Percentiles rank a stretch among this genome's conserved stretches.
Evolutionary conservation across 768 basidiomycete genomes (phyloP).

Genomic region (Cystobasidium onofrii): DNA sequence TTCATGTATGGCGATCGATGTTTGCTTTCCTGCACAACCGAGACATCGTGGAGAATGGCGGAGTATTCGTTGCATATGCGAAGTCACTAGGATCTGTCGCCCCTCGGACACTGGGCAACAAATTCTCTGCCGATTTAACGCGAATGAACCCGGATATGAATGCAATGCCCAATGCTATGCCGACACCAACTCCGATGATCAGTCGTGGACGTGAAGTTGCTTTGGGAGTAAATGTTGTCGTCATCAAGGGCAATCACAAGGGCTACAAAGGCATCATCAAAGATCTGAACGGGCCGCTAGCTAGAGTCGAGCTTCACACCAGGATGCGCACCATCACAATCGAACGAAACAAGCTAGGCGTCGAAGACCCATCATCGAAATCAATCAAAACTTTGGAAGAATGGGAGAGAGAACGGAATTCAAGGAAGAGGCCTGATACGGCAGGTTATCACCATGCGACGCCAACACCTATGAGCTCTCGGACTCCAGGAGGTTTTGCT

Average conservation of each 20-base stretch:
- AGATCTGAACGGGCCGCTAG: constrained; percentile 78
- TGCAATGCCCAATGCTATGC: constrained; percentile 50
- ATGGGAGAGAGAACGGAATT: background rate
- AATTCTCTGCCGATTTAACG: constrained; percentile 65
- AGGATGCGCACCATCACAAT: constrained; percentile 83
- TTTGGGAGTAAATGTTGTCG: constrained; percentile 60
- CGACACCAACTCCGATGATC: constrained; percentile 11
- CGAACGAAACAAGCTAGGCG: constrained; percentile 23
- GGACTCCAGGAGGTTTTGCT: constrained; percentile 38
- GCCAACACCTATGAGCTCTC: background rate
- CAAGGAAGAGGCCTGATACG: background rate
- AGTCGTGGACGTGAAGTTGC: constrained; percentile 33
- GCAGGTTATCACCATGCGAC: background rate
- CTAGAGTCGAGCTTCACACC: constrained; percentile 80
- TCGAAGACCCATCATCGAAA: background rate
- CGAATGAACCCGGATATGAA: constrained; percentile 61
- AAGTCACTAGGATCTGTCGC: constrained; percentile 73
- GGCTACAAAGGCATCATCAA: constrained; percentile 86
- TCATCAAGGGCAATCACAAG: constrained; percentile 81
- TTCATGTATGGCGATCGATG: constrained; percentile 89
- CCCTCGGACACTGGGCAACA: constrained; percentile 56
- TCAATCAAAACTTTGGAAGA: background rate
- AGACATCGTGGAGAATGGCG: constrained; percentile 79
- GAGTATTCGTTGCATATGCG: constrained; percentile 85
- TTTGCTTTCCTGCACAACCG: constrained; percentile 91